phyloP scores from a whole-genome alignment of 257 asterid species.

The Cinchona pubescens region DNA sequence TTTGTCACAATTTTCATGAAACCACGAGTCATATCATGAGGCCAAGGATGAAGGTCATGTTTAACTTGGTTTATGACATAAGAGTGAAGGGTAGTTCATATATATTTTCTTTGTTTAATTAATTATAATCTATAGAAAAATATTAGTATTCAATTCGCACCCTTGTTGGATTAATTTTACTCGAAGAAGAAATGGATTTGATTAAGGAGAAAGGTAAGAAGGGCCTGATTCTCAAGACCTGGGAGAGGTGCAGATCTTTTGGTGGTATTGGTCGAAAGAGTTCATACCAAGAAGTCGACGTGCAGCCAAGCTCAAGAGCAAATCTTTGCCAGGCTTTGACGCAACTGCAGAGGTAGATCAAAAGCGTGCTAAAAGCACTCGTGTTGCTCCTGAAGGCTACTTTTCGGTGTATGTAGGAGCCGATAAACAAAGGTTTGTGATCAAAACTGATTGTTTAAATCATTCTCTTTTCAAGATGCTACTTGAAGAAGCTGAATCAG shows the following conservation, averaged over 20 bases:
- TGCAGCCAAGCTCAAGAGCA: slow-evolving; percentile 23
- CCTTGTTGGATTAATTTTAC: background rate
- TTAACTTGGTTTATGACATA: slow-evolving; percentile 54
- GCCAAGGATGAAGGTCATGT: slow-evolving; percentile 53
- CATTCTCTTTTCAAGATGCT: slow-evolving; percentile 50
- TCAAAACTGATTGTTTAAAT: slow-evolving; percentile 44
- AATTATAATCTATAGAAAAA: background rate
- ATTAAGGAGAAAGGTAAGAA: slow-evolving; percentile 29
- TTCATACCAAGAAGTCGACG: background rate
- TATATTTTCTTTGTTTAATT: background rate
- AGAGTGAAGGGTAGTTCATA: background rate
- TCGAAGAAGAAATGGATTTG: slow-evolving; percentile 24
- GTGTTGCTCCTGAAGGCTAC: slow-evolving; percentile 46
- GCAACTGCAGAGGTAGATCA: background rate
- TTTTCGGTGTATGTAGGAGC: slow-evolving; percentile 58
- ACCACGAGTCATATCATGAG: slow-evolving; percentile 53
- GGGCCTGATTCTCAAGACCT: slow-evolving; percentile 50
- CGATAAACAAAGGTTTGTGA: slow-evolving; percentile 46
- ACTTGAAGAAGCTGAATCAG: slow-evolving; percentile 66
- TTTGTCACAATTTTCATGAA: background rate
- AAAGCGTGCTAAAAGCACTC: background rate
- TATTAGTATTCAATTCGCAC: background rate
- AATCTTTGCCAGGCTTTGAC: slow-evolving; percentile 27
- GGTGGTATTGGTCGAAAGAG: slow-evolving; percentile 31
- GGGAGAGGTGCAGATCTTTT: slow-evolving; percentile 54